phyloP scores from a whole-genome alignment of 2,329 filamentous ascomycete species.

The Alternaria sp. region DNA sequence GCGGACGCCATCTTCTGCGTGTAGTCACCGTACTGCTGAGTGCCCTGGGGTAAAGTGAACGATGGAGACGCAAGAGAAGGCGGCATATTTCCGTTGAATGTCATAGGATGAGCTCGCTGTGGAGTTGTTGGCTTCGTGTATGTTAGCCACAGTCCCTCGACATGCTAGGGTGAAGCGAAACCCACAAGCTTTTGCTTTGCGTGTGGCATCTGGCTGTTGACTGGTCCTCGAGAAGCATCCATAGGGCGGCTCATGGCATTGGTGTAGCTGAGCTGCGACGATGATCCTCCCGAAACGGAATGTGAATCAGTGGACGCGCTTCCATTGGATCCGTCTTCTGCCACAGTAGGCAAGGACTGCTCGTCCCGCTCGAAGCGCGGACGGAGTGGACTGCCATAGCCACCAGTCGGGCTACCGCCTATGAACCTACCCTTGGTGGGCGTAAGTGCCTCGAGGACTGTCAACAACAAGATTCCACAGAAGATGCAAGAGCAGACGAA shows the following conservation, averaged over 20 bases:
- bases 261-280: constrained; percentile 2
- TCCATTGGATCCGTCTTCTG: constrained; percentile 9
- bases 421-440: constrained; percentile 1
- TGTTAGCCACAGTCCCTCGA: not conserved
- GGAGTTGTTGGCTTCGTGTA: constrained; percentile 4
- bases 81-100: not conserved
- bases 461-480: constrained; percentile 7
- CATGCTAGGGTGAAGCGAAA: not conserved
- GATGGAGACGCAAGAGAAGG: not conserved
- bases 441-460: constrained; percentile 12
- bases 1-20: constrained; percentile 1
- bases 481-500: not conserved
- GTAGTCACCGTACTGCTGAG: constrained; percentile 5
- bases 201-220: not conserved
- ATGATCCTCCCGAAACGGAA: constrained; percentile 17
- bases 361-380: constrained; percentile 6
- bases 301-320: constrained; percentile 16
- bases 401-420: not conserved
- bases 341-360: constrained; percentile 7
- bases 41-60: constrained; percentile 1
- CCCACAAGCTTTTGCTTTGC: constrained; percentile 16
- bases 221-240: constrained; percentile 6
- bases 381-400: not conserved
- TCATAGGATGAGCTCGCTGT: constrained; percentile 1
- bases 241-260: not conserved